Evolutionary conservation across 345 rosid genomes (phyloP).

Genomic region (Syzygium grande): DNA sequence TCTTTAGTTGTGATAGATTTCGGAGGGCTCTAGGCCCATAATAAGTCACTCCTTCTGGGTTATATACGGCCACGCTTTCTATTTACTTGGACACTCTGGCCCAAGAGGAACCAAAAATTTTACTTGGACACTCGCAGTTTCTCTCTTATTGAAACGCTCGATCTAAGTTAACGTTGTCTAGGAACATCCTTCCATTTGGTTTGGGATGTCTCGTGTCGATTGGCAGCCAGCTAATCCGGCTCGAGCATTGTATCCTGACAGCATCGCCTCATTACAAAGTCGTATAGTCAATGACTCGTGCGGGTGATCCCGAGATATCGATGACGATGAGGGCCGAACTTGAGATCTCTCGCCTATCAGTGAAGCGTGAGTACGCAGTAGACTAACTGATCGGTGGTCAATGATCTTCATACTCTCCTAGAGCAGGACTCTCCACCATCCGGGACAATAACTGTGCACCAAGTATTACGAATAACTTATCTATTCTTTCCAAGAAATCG

Average conservation of each 20-base stretch:
- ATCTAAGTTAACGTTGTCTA: too few species aligned
- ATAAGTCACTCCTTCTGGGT: too few species aligned
- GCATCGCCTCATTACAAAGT: neutral
- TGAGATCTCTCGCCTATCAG: neutral
- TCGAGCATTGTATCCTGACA: rapidly evolving
- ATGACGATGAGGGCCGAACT: neutral
- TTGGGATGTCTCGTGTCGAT: too few species aligned
- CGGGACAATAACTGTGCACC: neutral
- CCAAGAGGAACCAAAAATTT: too few species aligned
- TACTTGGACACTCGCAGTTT: too few species aligned
- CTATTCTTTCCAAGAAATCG: neutral
- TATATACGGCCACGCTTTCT: too few species aligned
- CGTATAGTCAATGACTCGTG: neutral
- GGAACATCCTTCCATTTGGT: too few species aligned
- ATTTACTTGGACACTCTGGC: too few species aligned
- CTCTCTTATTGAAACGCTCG: too few species aligned
- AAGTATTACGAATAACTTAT: neutral
- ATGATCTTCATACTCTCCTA: neutral
- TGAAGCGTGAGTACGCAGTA: neutral
- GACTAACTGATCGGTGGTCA: neutral
- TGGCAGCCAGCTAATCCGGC: too few species aligned
- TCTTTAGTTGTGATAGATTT: neutral
- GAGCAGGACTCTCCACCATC: neutral
- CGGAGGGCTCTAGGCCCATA: neutral
- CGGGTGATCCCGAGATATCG: rapidly evolving